These are phyloP conservation scores for Neospora caninum DNA, from an alignment of 169 alveolate genomes.

Conservation along the genomic window DNA sequence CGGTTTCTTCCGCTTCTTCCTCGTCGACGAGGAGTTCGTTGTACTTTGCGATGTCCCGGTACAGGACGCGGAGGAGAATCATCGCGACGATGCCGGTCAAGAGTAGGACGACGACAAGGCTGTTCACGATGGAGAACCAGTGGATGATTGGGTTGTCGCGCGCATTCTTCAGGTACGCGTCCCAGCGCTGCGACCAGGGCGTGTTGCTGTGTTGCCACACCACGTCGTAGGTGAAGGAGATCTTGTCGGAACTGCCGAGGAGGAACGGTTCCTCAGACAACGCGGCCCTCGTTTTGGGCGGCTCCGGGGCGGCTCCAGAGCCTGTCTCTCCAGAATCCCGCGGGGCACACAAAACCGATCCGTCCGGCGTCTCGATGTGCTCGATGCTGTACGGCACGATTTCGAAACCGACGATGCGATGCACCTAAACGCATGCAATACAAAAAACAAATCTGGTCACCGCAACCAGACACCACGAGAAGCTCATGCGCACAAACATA, in stretches of 20 bases:
- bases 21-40: constrained; percentile 80
- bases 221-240: constrained; percentile 84
- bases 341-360: constrained; percentile 32
- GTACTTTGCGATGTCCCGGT: constrained; percentile 85
- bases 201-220: constrained; percentile 78
- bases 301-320: not conserved
- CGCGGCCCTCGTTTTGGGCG: constrained; percentile 12
- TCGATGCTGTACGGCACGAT: constrained; percentile 74
- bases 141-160: constrained; percentile 81
- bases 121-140: constrained; percentile 89
- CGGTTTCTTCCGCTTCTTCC: constrained; percentile 85
- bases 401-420: constrained; percentile 82
- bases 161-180: constrained; percentile 80
- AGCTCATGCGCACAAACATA: not conserved
- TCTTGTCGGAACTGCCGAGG: not conserved
- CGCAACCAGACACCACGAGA: not conserved
- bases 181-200: constrained; percentile 86
- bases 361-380: constrained; percentile 38
- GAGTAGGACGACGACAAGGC: constrained; percentile 80
- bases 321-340: constrained; percentile 16
- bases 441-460: not conserved
- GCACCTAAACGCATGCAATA: not conserved
- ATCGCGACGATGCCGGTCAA: constrained; percentile 84
- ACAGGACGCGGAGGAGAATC: constrained; percentile 84
- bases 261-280: not conserved